Conservation (phyloP, 352 stramenopile species). For the Pythium myriotylum region DNA sequence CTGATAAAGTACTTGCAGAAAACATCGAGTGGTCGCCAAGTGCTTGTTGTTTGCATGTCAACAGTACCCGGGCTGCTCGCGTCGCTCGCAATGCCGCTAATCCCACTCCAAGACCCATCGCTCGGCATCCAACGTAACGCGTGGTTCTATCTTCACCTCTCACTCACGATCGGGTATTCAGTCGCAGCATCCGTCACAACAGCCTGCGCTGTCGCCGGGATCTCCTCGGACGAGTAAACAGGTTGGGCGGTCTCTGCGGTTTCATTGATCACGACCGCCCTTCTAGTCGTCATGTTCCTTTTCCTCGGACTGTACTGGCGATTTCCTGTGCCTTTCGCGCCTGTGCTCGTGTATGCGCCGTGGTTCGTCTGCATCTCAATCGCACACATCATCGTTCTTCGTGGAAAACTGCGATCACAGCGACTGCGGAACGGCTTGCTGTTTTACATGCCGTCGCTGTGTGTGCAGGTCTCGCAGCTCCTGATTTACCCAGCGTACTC, state of each 20-base stretch:
- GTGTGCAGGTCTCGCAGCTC: slow-evolving; percentile 18
- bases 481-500: slow-evolving; percentile 21
- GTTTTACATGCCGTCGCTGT: slow-evolving; percentile 14
- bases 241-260: not conserved
- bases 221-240: slow-evolving; percentile 1
- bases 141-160: not conserved
- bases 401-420: not conserved
- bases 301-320: slow-evolving; percentile 13
- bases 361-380: slow-evolving; percentile 10
- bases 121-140: slow-evolving; percentile 5
- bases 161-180: not conserved
- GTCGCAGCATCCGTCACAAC: not conserved
- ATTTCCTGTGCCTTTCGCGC: slow-evolving; percentile 25
- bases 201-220: not conserved
- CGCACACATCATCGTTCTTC: slow-evolving; percentile 12
- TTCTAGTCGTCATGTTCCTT: not conserved
- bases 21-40: no score
- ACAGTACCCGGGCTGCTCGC: not conserved
- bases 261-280: not conserved
- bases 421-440: not conserved
- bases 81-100: not conserved
- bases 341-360: not conserved
- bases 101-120: slow-evolving; percentile 3
- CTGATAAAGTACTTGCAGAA: no score
- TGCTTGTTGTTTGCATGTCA: not conserved